Conservation (phyloP, 2,329 filamentous ascomycete genomes). For the Hymenoscyphus fraxineus region DNA sequence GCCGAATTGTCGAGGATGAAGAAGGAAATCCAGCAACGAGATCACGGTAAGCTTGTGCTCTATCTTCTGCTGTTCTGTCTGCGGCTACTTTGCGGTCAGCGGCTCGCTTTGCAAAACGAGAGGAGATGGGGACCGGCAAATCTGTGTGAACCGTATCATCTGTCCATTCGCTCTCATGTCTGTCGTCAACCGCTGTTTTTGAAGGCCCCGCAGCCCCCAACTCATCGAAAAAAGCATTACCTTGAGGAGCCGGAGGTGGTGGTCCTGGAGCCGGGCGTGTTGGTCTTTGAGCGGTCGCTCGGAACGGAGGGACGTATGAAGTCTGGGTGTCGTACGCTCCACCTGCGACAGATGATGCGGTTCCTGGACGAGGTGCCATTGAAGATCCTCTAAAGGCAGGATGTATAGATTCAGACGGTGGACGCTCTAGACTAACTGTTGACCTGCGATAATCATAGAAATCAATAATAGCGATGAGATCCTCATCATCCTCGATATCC, state of each 20-base stretch:
- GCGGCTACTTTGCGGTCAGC: not conserved
- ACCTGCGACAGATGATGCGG: not conserved
- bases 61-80: not conserved
- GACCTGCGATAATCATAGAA: not conserved
- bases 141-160: not conserved
- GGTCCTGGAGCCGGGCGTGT: not conserved
- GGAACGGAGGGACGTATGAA: not conserved
- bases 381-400: slow-evolving; percentile 12
- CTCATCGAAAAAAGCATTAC: not conserved
- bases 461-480: not conserved
- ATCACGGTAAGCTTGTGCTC: not conserved
- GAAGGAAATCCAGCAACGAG: not conserved
- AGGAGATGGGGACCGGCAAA: not conserved
- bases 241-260: not conserved
- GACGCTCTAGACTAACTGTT: not conserved
- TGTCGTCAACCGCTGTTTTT: not conserved
- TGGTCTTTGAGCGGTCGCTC: not conserved
- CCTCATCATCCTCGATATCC: not conserved
- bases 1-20: not conserved
- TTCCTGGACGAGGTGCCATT: not conserved
- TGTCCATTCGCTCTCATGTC: not conserved
- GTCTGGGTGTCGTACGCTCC: not conserved
- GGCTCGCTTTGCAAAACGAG: not conserved
- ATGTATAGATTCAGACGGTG: slow-evolving; percentile 6
- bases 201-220: not conserved